A percentile compares a stretch with the other conserved stretches of the same genome.
These are phyloP conservation scores for Hibiscus trionum DNA, from an alignment of 345 rosid species.

Conservation along the genomic window DNA sequence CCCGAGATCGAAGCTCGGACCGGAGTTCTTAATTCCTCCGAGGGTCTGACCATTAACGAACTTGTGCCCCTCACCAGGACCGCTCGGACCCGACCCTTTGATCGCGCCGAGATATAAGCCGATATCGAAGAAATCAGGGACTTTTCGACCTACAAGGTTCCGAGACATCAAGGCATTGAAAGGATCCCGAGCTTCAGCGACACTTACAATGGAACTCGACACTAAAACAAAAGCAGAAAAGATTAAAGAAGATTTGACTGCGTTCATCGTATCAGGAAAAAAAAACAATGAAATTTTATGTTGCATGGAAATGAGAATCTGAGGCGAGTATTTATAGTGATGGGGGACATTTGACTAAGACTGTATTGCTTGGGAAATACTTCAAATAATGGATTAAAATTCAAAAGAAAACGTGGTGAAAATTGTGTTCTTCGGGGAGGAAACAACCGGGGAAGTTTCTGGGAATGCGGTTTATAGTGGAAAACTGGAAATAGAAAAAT, in stretches of 20 bases:
- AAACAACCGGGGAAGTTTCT: slow-evolving; percentile 17
- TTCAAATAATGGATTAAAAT: background rate
- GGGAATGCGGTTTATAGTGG: background rate
- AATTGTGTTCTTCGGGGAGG: background rate
- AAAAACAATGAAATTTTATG: background rate
- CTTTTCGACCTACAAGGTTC: slow-evolving; percentile 11
- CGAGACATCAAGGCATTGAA: slow-evolving; percentile 16
- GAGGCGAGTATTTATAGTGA: background rate
- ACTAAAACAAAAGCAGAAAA: background rate
- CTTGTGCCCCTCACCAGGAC: background rate
- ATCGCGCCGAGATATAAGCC: slow-evolving; percentile 5
- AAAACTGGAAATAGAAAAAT: too few species aligned
- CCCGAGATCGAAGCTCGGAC: background rate
- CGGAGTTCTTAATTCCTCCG: background rate
- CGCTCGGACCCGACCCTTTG: background rate
- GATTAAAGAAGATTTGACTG: slow-evolving; percentile 10
- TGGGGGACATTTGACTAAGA: background rate
- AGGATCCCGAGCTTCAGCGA: slow-evolving; percentile 32
- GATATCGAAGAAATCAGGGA: slow-evolving; percentile 26
- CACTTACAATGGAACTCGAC: slow-evolving; percentile 12
- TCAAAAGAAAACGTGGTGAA: slow-evolving; percentile 9
- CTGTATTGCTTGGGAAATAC: background rate
- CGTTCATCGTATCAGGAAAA: slow-evolving; percentile 19
- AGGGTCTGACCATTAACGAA: background rate
- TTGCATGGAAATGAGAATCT: background rate